phyloP scores from a whole-genome alignment of 257 asterid genomes.

The Solanum infundibuliforme region DNA sequence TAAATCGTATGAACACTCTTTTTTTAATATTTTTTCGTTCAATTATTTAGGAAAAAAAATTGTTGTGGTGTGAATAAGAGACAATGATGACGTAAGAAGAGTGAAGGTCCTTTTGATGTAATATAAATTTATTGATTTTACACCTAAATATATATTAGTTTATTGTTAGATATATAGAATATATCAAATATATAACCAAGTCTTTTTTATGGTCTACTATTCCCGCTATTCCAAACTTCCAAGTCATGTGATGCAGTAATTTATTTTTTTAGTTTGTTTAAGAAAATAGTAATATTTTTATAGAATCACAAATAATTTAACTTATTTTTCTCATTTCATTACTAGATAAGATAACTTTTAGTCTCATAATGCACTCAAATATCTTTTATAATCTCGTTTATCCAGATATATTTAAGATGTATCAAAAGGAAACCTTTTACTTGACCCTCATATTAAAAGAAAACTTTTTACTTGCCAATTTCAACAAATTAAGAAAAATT shows the following conservation, averaged over 20 bases:
- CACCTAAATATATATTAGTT: background rate
- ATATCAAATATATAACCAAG: background rate
- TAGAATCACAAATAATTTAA: background rate
- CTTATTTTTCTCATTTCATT: background rate
- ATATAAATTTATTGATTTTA: background rate
- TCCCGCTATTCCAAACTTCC: background rate
- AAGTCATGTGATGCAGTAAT: background rate
- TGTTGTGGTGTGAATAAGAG: background rate
- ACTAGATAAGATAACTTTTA: background rate
- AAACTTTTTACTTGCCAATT: fast-evolving
- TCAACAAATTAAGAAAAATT: too few relatives aligned
- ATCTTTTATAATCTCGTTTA: background rate
- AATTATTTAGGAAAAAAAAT: background rate
- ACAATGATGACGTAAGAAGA: background rate
- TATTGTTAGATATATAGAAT: background rate
- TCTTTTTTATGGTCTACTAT: background rate
- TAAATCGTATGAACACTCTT: background rate
- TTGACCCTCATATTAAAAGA: too few relatives aligned
- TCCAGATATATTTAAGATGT: background rate
- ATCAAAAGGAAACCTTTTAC: too few relatives aligned
- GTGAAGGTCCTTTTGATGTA: background rate
- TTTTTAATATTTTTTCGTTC: background rate
- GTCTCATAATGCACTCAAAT: background rate
- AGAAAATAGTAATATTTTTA: background rate
- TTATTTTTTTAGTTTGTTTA: background rate